phyloP scores from a whole-genome alignment of 2,329 filamentous ascomycete genomes.

The Clarireedia paspali region DNA sequence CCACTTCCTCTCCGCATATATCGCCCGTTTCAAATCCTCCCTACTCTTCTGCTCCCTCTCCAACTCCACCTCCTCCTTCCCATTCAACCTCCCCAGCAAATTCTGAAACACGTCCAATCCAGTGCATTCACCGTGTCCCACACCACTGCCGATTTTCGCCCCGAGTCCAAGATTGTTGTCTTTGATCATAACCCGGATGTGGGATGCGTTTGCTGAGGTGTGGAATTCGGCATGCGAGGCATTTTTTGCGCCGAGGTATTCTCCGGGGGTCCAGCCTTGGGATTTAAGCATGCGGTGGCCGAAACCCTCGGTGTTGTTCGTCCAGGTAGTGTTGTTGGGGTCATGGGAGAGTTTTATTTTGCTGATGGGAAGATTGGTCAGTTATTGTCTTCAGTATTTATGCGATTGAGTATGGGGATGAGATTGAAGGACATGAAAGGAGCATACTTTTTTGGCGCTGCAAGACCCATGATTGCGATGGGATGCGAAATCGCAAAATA shows the following conservation, averaged over 20 bases:
- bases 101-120: conserved; percentile 83
- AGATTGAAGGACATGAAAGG: conserved; percentile 20
- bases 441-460: conserved; percentile 57
- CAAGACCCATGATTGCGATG: conserved; percentile 52
- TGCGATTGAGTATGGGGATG: conserved; percentile 9
- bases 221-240: conserved; percentile 69
- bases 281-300: conserved; percentile 82
- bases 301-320: conserved; percentile 70
- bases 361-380: conserved; percentile 38
- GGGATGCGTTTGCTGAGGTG: conserved; percentile 72
- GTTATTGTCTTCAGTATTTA: neutral
- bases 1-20: conserved; percentile 69
- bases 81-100: conserved; percentile 81
- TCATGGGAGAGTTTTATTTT: conserved; percentile 70
- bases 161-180: conserved; percentile 89
- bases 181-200: conserved; percentile 78
- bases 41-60: conserved; percentile 61
- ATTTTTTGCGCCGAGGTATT: conserved; percentile 70
- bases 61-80: conserved; percentile 67
- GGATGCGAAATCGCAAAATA: neutral
- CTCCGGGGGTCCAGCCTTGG: conserved; percentile 86
- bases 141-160: conserved; percentile 64
- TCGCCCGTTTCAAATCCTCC: conserved; percentile 62
- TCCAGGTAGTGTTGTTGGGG: conserved; percentile 95
- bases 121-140: conserved; percentile 62